These are phyloP conservation scores for Cercophora newfieldiana DNA, from an alignment of 495 filamentous ascomycete species.

Conservation along the genomic window DNA sequence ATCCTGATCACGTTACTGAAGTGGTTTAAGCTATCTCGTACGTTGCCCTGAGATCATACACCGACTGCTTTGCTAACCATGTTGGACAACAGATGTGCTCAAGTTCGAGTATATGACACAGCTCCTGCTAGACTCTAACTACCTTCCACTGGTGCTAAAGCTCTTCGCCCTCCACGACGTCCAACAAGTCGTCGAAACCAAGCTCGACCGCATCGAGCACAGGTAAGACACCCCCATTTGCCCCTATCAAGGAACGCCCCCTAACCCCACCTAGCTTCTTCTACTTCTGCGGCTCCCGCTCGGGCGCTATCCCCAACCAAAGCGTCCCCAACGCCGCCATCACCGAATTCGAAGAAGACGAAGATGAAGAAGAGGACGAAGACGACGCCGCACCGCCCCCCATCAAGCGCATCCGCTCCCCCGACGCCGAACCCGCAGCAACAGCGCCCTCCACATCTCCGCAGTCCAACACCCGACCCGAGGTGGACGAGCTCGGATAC, in stretches of 20 bases:
- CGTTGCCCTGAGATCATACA: constrained; percentile 35
- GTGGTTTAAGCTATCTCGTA: constrained; percentile 96
- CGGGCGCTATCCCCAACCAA: constrained; percentile 31
- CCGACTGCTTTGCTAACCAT: neutral
- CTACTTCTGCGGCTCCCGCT: constrained; percentile 69
- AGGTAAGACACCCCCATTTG: constrained; percentile 56
- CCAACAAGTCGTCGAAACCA: constrained; percentile 81
- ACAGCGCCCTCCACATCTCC: constrained; percentile 18
- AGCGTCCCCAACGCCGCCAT: constrained; percentile 25
- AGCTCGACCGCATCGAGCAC: constrained; percentile 77
- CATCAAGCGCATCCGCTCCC: constrained; percentile 59
- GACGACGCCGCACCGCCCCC: constrained; percentile 87
- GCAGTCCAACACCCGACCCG: constrained; percentile 61
- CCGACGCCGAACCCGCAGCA: constrained; percentile 21
- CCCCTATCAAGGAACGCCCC: neutral
- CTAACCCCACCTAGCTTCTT: constrained; percentile 67
- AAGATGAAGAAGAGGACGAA: constrained; percentile 44
- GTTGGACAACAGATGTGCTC: constrained; percentile 68
- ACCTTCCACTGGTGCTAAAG: constrained; percentile 87
- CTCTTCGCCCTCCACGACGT: constrained; percentile 90
- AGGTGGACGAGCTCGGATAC: constrained; percentile 87
- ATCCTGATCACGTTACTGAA: constrained; percentile 83
- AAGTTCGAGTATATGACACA: constrained; percentile 97
- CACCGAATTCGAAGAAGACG: constrained; percentile 34
- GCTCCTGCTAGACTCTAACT: constrained; percentile 89